Percentiles rank a stretch among this genome's conserved stretches.
phyloP scores from a whole-genome alignment of 116 monocot genomes.

The Phalaenopsis hybrid region DNA sequence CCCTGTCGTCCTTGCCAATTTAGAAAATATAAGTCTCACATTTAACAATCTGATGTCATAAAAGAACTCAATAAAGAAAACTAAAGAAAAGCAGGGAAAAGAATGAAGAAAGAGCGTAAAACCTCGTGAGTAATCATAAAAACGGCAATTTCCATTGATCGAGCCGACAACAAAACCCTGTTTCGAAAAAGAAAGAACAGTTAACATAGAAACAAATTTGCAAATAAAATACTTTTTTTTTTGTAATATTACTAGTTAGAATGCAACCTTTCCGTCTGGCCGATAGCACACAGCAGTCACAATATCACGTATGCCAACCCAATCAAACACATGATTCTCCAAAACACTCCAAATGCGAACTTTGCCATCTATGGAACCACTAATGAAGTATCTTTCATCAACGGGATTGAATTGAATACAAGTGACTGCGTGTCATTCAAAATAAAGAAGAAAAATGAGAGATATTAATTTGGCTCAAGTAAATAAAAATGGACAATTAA shows the following conservation, averaged over 20 bases:
- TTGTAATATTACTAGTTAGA: not conserved
- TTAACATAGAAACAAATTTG: not conserved
- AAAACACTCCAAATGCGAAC: slow-evolving; percentile 62
- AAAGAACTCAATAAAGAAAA: not conserved
- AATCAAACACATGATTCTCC: slow-evolving; percentile 48
- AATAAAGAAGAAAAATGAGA: not conserved
- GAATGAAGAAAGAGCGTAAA: not conserved
- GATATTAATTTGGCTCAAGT: not conserved
- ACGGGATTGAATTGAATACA: slow-evolving; percentile 67
- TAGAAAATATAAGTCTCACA: not conserved
- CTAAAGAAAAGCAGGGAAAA: not conserved
- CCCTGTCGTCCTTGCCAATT: not conserved
- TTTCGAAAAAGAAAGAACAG: not conserved
- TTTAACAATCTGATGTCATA: not conserved
- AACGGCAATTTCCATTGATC: slow-evolving; percentile 33
- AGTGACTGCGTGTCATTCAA: slow-evolving; percentile 27
- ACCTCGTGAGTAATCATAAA: slow-evolving; percentile 58
- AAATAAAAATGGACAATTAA: not conserved
- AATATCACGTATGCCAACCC: slow-evolving; percentile 56
- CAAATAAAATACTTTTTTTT: not conserved
- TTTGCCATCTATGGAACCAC: slow-evolving; percentile 73
- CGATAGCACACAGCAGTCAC: slow-evolving; percentile 59
- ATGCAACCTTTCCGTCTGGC: slow-evolving; percentile 61
- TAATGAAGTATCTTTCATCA: slow-evolving; percentile 52
- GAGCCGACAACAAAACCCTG: slow-evolving; percentile 44